Percentiles rank a stretch among this genome's conserved stretches.
These are phyloP conservation scores for Umbilicus rupestris DNA, from an alignment of 164 flowering plant genomes.

Conservation along the genomic window DNA sequence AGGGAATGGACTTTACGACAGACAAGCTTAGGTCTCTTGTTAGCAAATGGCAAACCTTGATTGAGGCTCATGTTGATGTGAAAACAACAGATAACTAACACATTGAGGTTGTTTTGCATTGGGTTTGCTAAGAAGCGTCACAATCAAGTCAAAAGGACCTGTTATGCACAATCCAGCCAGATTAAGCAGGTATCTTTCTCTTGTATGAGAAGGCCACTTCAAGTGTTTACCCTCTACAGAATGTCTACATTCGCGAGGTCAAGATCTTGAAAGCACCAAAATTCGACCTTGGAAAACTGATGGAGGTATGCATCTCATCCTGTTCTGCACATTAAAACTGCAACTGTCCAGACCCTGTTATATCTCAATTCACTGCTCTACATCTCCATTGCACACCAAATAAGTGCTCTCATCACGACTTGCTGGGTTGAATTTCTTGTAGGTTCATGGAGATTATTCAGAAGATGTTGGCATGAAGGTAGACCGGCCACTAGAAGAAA, in stretches of 20 bases:
- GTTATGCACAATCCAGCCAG: conserved; percentile 77
- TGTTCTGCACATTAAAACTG: too few relatives aligned
- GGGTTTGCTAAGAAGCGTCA: conserved; percentile 67
- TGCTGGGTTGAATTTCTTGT: not conserved
- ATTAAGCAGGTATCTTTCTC: conserved; percentile 39
- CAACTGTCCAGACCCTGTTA: too few relatives aligned
- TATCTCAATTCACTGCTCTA: too few relatives aligned
- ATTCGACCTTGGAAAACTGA: conserved; percentile 68
- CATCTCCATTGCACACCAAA: too few relatives aligned
- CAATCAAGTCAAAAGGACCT: conserved; percentile 69
- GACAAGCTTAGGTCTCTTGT: conserved; percentile 77
- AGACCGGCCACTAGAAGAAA: conserved; percentile 72
- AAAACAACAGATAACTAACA: conserved; percentile 70
- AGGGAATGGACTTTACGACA: conserved; percentile 74
- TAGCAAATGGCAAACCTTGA: conserved; percentile 68
- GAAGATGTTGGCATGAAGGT: conserved; percentile 67
- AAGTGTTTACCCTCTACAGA: conserved; percentile 59
- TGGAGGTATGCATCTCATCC: conserved; percentile 37
- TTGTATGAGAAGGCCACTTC: conserved; percentile 51
- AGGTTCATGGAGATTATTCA: conserved; percentile 69
- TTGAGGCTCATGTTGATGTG: conserved; percentile 81
- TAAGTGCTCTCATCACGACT: too few relatives aligned
- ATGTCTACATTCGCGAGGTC: conserved; percentile 65
- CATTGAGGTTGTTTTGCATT: conserved; percentile 67
- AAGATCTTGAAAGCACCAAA: conserved; percentile 83